phyloP scores from a whole-genome alignment of 352 stramenopile genomes.

The Globisporangium nodosum region DNA sequence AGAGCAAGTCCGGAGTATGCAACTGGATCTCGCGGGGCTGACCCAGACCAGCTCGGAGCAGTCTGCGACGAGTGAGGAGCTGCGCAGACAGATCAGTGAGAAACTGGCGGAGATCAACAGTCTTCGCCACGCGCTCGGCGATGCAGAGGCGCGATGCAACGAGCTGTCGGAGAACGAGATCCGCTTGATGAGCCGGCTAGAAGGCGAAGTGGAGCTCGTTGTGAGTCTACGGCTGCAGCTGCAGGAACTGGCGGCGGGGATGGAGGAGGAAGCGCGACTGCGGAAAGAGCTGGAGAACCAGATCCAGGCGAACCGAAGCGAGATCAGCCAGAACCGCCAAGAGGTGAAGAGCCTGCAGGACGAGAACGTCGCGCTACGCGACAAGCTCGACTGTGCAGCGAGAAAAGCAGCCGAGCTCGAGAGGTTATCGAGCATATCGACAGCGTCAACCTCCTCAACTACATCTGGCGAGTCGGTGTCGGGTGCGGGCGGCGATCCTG shows the following conservation, averaged over 20 bases:
- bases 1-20: constrained; percentile 34
- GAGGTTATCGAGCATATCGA: constrained; percentile 29
- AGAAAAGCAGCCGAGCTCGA: constrained; percentile 44
- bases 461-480: constrained; percentile 12
- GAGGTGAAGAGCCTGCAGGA: constrained; percentile 48
- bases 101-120: constrained; percentile 26
- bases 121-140: constrained; percentile 31
- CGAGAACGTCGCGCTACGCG: constrained; percentile 41
- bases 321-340: constrained; percentile 46
- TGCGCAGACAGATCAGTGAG: constrained; percentile 27
- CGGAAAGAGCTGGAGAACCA: constrained; percentile 32
- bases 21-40: constrained; percentile 39
- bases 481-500: constrained; percentile 4
- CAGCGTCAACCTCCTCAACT: constrained; percentile 21
- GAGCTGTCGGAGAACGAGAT: constrained; percentile 50
- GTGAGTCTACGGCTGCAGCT: constrained; percentile 44
- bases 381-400: constrained; percentile 42
- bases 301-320: constrained; percentile 38
- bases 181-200: constrained; percentile 27
- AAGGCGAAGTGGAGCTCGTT: constrained; percentile 35
- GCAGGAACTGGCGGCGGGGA: constrained; percentile 26
- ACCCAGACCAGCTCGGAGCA: constrained; percentile 49
- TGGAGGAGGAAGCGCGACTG: constrained; percentile 34
- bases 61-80: constrained; percentile 27
- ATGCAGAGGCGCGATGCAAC: constrained; percentile 40